Base-by-base conservation (phyloP, 2,329 filamentous ascomycete species). In the Neodidymelliopsis sp. region DNA sequence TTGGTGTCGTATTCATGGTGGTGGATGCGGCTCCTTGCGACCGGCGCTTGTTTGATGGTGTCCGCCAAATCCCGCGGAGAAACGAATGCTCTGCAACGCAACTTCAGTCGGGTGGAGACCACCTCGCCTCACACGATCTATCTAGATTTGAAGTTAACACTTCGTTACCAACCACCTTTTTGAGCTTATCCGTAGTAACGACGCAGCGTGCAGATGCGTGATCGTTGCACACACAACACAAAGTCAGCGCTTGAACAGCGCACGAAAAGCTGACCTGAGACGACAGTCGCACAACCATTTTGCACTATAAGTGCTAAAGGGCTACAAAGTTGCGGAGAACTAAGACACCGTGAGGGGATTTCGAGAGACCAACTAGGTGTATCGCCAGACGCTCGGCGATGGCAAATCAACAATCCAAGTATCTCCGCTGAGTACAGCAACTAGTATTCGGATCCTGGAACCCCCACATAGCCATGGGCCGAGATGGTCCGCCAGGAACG, bases 401-500 rank as follows among this genome's bases (percentile, higher is more conserved):
- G 23, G 13, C 15, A 19, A n/a, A 24, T 11, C 5, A 42, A 18
- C 31, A 20, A 13, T 33, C 54, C 48, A 49, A 52, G 44, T 52
- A 63, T 61, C 57, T 61, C 60, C 60, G 59, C 57, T 59, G 52
- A 19, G 36, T 16, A 22, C 38, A 9, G 15, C 34, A 27, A 24
- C n/a, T 6, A 34, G 30, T 19, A 13, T 19, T 20, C 15, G 20
- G n/a, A n/a, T 16, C 15, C 18, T 31, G n/a, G 30, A n/a, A 29
- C 58, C 58, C 59, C 59, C 59, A 61, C 61, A 55, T 53, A 20
- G 34, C 23, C 12, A 18, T 30, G 28, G 39, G n/a, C n/a, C n/a
- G n/a, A 49, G 30, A 44, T 25, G 42, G 42, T 31, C 33, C 19
- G 42, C 56, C 42, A 61, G 50, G 49, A 57, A 57, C 52, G 31